These are phyloP conservation scores for Xylariaceae sp. DNA, from an alignment of 2,329 filamentous ascomycete species.

Conservation along the genomic window DNA sequence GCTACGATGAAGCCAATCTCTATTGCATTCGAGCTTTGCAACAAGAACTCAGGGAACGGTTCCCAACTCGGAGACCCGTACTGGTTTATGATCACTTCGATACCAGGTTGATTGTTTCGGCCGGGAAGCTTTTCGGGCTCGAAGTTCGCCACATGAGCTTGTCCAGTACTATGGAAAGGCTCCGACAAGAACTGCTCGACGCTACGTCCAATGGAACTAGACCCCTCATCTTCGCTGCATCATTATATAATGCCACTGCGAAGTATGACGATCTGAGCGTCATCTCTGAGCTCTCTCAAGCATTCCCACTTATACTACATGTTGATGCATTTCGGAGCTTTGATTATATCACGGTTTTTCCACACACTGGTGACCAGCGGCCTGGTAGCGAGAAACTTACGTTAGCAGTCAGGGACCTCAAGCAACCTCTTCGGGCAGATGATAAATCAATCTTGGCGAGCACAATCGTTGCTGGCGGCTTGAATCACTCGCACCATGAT, in stretches of 20 bases:
- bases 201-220: not conserved
- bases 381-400: conserved; percentile 3
- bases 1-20: conserved; percentile 19
- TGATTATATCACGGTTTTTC: conserved; percentile 21
- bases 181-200: not conserved
- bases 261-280: conserved; percentile 12
- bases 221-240: conserved; percentile 24
- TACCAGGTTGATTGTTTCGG: not conserved
- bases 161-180: not conserved
- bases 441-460: conserved; percentile 14
- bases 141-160: conserved; percentile 9
- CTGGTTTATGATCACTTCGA: conserved; percentile 20
- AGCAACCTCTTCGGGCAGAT: not conserved
- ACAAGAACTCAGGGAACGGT: conserved; percentile 19
- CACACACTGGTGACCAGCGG: not conserved
- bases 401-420: not conserved
- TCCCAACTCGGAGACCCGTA: conserved; percentile 6
- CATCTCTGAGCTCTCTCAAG: conserved; percentile 3
- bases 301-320: conserved; percentile 15
- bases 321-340: conserved; percentile 23
- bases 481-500: conserved; percentile 7
- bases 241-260: conserved; percentile 11
- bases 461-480: conserved; percentile 21
- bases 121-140: conserved; percentile 18
- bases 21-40: conserved; percentile 29